These are phyloP conservation scores for Yamadazyma dushanensis DNA, from an alignment of 1,139 yeast species.

Conservation along the genomic window DNA sequence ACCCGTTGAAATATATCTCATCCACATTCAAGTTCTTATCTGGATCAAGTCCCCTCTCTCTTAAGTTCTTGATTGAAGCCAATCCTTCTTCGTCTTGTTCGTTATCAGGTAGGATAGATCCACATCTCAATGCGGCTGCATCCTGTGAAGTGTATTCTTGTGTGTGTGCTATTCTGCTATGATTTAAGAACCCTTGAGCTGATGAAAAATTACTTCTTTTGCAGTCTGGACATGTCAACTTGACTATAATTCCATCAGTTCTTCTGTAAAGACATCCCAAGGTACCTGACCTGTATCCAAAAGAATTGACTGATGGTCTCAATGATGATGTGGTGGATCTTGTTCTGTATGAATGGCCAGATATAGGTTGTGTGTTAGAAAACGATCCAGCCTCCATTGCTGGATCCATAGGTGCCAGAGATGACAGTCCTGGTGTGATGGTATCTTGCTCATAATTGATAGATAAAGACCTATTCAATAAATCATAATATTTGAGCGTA, in stretches of 20 bases:
- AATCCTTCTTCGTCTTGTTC: slow-evolving; percentile 64
- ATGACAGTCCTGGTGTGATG: neutral
- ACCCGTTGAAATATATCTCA: slow-evolving; percentile 41
- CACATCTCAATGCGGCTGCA: slow-evolving; percentile 72
- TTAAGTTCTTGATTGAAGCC: slow-evolving; percentile 43
- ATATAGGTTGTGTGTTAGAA: neutral
- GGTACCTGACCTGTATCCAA: slow-evolving; percentile 22
- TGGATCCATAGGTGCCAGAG: neutral
- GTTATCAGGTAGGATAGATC: slow-evolving; percentile 53
- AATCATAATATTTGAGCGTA: slow-evolving; percentile 46
- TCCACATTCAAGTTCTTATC: slow-evolving; percentile 38
- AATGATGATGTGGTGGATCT: slow-evolving; percentile 53
- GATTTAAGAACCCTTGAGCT: slow-evolving; percentile 80
- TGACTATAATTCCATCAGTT: slow-evolving; percentile 70
- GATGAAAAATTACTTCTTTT: slow-evolving; percentile 69
- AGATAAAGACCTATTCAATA: slow-evolving; percentile 36
- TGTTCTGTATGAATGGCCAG: slow-evolving; percentile 40
- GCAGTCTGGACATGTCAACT: slow-evolving; percentile 69
- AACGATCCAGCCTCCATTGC: neutral
- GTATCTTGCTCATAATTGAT: slow-evolving; percentile 28
- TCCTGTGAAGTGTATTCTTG: slow-evolving; percentile 73
- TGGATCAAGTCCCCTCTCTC: slow-evolving; percentile 42
- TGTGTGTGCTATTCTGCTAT: slow-evolving; percentile 72
- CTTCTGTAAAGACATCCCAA: slow-evolving; percentile 66
- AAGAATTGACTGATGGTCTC: slow-evolving; percentile 28